phyloP scores from a whole-genome alignment of 2,329 filamentous ascomycete species.

The Acrodontium crateriforme region DNA sequence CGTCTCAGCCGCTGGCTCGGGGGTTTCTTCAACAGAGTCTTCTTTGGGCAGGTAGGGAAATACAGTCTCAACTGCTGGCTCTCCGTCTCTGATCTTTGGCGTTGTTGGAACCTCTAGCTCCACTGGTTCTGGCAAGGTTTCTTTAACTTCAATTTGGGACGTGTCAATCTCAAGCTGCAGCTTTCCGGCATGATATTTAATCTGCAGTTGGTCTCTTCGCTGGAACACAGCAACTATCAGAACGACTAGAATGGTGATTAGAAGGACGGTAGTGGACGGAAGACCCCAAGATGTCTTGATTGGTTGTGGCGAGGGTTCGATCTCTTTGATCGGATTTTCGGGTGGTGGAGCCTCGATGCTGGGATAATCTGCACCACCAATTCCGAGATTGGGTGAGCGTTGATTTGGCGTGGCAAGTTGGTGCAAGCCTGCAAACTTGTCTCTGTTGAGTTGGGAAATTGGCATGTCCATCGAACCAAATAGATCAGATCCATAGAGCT shows the following conservation, averaged over 20 bases:
- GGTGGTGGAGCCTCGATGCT: conserved; percentile 8
- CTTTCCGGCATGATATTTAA: too few species aligned
- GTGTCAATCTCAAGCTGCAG: not conserved
- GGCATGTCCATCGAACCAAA: conserved; percentile 25
- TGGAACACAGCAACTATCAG: conserved; percentile 3
- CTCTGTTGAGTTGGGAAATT: conserved; percentile 12
- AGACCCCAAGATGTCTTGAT: too few species aligned
- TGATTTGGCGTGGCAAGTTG: conserved; percentile 10
- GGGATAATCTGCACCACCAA: conserved; percentile 9
- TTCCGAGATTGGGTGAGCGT: conserved; percentile 5
- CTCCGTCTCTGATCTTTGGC: conserved; percentile 15
- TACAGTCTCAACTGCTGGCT: conserved; percentile 23
- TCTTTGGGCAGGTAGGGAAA: too few species aligned
- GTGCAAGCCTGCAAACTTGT: conserved; percentile 18
- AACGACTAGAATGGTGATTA: conserved; percentile 2
- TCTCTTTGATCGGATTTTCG: conserved; percentile 1
- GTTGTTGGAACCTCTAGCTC: not conserved
- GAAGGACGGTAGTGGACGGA: not conserved
- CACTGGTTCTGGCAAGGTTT: not conserved
- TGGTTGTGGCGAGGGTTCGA: not conserved
- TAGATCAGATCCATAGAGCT: conserved; percentile 44
- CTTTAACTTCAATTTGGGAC: not conserved
- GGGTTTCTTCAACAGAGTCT: conserved; percentile 2
- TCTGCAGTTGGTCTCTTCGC: too few species aligned
- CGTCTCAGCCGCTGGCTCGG: too few species aligned